These are phyloP conservation scores for Blastocrithidia nonstop DNA, from an alignment of 208 protist species.

Conservation along the genomic window DNA sequence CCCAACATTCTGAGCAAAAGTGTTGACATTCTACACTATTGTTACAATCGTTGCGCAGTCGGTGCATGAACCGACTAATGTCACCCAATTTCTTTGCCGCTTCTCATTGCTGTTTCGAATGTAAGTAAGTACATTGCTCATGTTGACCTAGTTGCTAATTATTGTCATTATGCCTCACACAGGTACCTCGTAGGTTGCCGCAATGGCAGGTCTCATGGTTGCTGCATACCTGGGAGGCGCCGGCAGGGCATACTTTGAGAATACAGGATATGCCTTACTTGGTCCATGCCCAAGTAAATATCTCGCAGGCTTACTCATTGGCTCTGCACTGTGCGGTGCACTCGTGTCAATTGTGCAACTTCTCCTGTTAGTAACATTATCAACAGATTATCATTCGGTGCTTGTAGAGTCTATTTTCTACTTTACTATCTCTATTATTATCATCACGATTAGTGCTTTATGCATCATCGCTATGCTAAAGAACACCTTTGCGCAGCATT, in stretches of 20 bases:
- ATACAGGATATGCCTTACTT: slow-evolving; percentile 82
- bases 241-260: slow-evolving; percentile 70
- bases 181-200: slow-evolving; percentile 13
- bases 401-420: slow-evolving; percentile 55
- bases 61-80: slow-evolving; percentile 44
- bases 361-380: slow-evolving; percentile 49
- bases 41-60: slow-evolving; percentile 61
- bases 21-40: slow-evolving; percentile 69
- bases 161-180: slow-evolving; percentile 38
- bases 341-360: slow-evolving; percentile 61
- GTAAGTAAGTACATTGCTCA: slow-evolving; percentile 17
- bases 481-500: slow-evolving; percentile 41
- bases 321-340: slow-evolving; percentile 37
- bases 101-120: slow-evolving; percentile 56
- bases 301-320: slow-evolving; percentile 52
- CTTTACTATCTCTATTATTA: slow-evolving; percentile 45
- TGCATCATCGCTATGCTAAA: slow-evolving; percentile 24
- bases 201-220: slow-evolving; percentile 57
- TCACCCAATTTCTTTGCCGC: slow-evolving; percentile 56
- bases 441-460: slow-evolving; percentile 33
- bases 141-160: slow-evolving; percentile 48
- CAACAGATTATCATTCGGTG: slow-evolving; percentile 21
- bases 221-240: slow-evolving; percentile 43
- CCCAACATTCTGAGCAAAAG: slow-evolving; percentile 41
- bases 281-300: slow-evolving; percentile 50